phyloP scores from a whole-genome alignment of 2,329 filamentous ascomycete genomes.

The Thelonectria rubi region DNA sequence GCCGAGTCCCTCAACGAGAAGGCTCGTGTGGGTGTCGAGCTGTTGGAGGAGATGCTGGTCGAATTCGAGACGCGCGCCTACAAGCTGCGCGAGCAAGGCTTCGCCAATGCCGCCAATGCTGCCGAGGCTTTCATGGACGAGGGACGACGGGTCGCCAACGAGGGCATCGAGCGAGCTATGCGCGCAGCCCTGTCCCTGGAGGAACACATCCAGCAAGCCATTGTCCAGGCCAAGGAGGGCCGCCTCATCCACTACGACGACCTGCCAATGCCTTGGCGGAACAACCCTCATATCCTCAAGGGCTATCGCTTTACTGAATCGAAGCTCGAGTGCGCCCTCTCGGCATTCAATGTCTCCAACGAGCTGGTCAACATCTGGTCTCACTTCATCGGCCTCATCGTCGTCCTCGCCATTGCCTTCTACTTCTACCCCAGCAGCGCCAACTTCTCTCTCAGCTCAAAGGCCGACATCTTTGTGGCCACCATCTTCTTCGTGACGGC shows the following conservation, averaged over 20 bases:
- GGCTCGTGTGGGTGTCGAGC: conserved; percentile 83
- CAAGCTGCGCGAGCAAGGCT: conserved; percentile 79
- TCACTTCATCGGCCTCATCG: conserved; percentile 85
- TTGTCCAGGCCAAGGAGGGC: conserved; percentile 77
- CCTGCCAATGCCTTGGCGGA: conserved; percentile 88
- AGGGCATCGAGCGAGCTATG: conserved; percentile 79
- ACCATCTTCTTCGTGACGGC: conserved; percentile 96
- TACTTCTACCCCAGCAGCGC: conserved; percentile 92
- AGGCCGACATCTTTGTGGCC: conserved; percentile 88
- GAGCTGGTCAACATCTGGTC: conserved; percentile 99
- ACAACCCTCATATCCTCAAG: conserved; percentile 90
- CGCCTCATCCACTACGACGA: conserved; percentile 90
- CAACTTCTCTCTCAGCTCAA: conserved; percentile 88
- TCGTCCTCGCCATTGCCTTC: conserved; percentile 89
- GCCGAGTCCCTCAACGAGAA: conserved; percentile 93
- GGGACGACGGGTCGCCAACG: conserved; percentile 82
- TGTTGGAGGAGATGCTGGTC: conserved; percentile 85
- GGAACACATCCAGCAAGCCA: conserved; percentile 83
- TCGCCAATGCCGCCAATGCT: conserved; percentile 72
- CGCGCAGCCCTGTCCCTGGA: conserved; percentile 84
- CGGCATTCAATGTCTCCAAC: conserved; percentile 86
- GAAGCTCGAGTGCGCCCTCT: conserved; percentile 87
- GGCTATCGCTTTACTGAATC: conserved; percentile 96
- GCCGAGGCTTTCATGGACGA: conserved; percentile 79
- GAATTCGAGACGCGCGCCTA: conserved; percentile 87